Base-by-base conservation (phyloP, 140 eudicot genomes). In the Erigeron philadelphicus region DNA sequence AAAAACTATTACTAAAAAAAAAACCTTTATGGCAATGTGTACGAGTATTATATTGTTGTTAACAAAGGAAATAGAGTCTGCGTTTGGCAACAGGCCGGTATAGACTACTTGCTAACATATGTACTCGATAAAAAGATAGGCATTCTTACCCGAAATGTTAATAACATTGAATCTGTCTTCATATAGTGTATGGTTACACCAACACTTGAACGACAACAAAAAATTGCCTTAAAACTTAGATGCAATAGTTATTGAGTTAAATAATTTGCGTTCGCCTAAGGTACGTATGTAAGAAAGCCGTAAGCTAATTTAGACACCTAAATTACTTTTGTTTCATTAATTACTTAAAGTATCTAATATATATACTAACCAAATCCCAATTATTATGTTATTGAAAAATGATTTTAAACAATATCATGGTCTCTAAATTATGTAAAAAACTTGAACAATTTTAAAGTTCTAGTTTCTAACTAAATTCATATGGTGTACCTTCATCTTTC, bases 401-500 rank as follows among this genome's bases (percentile, higher is more conserved):
- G 66, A 60, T 35, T 11, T 25, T 43, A 11, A 15, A 11, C 70
- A 13, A 15, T 1, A 73, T 6, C 42, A 53, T 12, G 66, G 31
- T 54, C 66, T 66, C 6, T 3, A 47, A 8, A 67, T 7, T 11
- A 13, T 9, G 17, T 4, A 6, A 6, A 48, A 59, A 19, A 13
- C n/a, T 11, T 23, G 17, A 46, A 21, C 21, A n/a, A 9, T 47
- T 43, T 43, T 58, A 13, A 50, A 38, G 18, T 19, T 63, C 31
- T 56, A 42, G 43, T 38, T 48, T 18, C 5, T 31, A 21, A 43
- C 11, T 56, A 53, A 13, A 58, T 21, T 43, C 70, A 17, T 42
- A 7, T 52, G 18, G 35, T 77, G 50, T 76, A 81, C 85, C 85
- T 76, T 81, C 82, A 77, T 76, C 82, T 17, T 41, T 67, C 63